A percentile compares a stretch with the other conserved stretches of the same genome.
phyloP scores from a whole-genome alignment of 495 filamentous ascomycete species.

The Cladorrhinum samala region DNA sequence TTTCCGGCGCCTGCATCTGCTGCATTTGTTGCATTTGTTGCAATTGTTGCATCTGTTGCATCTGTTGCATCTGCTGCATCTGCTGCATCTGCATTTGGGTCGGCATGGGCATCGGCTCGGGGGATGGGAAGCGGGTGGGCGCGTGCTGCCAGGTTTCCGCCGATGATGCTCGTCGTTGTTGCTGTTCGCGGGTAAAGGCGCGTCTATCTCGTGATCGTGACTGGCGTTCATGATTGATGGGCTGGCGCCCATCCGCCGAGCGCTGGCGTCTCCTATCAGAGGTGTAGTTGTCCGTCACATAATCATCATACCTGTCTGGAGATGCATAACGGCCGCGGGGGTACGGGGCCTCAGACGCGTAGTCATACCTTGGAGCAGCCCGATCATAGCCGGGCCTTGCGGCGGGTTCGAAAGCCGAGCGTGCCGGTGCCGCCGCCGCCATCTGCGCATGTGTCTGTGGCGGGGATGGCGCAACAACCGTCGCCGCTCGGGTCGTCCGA shows the following conservation, averaged over 20 bases:
- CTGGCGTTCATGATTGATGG: slow-evolving; percentile 4
- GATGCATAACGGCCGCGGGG: slow-evolving; percentile 27
- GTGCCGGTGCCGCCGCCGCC: slow-evolving; percentile 33
- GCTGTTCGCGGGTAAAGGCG: slow-evolving; percentile 17
- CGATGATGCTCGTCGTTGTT: slow-evolving; percentile 19
- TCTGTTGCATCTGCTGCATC: too few species aligned
- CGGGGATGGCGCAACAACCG: slow-evolving; percentile 31
- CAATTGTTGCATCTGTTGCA: too few species aligned
- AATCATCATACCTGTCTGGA: slow-evolving; percentile 17
- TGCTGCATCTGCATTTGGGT: slow-evolving; percentile 1
- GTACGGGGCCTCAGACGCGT: slow-evolving; percentile 29
- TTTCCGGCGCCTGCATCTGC: not conserved
- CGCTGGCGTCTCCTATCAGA: slow-evolving; percentile 2
- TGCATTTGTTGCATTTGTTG: too few species aligned
- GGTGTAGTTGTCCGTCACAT: slow-evolving; percentile 6
- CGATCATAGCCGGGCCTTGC: slow-evolving; percentile 31
- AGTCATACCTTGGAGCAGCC: slow-evolving; percentile 28
- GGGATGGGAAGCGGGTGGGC: slow-evolving; percentile 13
- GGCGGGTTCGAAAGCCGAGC: slow-evolving; percentile 22
- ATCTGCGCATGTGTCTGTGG: slow-evolving; percentile 19
- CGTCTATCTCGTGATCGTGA: slow-evolving; percentile 16
- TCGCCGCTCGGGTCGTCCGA: slow-evolving; percentile 33
- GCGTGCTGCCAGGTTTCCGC: slow-evolving; percentile 9
- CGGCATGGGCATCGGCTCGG: slow-evolving; percentile 4
- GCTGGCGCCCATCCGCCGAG: slow-evolving; percentile 13